phyloP scores from a whole-genome alignment of 2,329 filamentous ascomycete genomes.

The Lojkania enalia region DNA sequence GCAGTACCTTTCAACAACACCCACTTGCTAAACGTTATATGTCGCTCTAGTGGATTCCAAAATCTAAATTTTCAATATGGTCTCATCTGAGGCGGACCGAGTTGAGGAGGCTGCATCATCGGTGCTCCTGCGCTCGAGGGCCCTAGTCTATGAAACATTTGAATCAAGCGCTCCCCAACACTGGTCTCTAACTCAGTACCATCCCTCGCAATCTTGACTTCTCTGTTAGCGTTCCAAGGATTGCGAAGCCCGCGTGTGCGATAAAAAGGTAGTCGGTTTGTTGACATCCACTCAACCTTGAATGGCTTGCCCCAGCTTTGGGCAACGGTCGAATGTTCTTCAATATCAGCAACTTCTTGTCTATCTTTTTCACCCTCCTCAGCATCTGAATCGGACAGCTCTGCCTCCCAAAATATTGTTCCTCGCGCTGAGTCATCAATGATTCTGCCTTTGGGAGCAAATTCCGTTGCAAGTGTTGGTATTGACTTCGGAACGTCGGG shows the following conservation, averaged over 20 bases:
- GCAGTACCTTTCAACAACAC: not conserved
- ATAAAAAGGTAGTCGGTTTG: slow-evolving; percentile 81
- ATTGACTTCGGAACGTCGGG: slow-evolving; percentile 78
- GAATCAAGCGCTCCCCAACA: slow-evolving; percentile 74
- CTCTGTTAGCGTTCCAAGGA: slow-evolving; percentile 91
- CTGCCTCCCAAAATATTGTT: slow-evolving; percentile 95
- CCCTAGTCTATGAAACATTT: slow-evolving; percentile 66
- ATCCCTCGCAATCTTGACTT: slow-evolving; percentile 94
- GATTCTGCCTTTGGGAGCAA: slow-evolving; percentile 79
- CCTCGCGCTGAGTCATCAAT: slow-evolving; percentile 92
- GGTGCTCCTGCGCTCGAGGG: slow-evolving; percentile 28
- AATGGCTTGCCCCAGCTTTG: slow-evolving; percentile 91
- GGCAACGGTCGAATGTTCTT: slow-evolving; percentile 31
- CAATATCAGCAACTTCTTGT: slow-evolving; percentile 40
- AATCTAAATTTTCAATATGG: no score
- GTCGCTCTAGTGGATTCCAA: no score
- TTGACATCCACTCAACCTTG: slow-evolving; percentile 87
- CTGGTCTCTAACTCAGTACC: slow-evolving; percentile 89
- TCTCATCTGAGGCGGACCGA: slow-evolving; percentile 29
- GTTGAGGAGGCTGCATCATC: slow-evolving; percentile 24
- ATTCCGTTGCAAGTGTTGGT: slow-evolving; percentile 75
- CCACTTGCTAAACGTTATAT: not conserved
- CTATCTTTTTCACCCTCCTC: slow-evolving; percentile 52
- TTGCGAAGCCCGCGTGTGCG: slow-evolving; percentile 85
- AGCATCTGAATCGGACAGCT: slow-evolving; percentile 60